phyloP scores from a whole-genome alignment of 2,329 filamentous ascomycete genomes.

The Aspergillus fijiensis region DNA sequence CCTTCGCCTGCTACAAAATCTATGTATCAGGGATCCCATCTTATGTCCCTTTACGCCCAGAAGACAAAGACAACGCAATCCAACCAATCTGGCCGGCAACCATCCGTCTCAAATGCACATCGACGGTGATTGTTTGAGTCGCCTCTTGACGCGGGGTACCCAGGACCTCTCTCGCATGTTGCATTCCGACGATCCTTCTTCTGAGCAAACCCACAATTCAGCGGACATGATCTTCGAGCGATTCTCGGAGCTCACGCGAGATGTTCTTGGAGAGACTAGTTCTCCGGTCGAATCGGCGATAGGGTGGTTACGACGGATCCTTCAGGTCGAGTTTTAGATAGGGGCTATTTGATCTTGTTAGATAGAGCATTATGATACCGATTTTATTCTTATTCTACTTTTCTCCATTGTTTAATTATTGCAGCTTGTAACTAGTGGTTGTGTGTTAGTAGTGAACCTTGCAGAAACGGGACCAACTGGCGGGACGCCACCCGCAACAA shows the following conservation, averaged over 20 bases:
- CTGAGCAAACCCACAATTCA: slow-evolving; percentile 9
- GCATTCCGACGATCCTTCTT: slow-evolving; percentile 18
- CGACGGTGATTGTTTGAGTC: slow-evolving; percentile 64
- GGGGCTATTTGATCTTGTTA: not conserved
- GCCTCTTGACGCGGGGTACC: slow-evolving; percentile 50
- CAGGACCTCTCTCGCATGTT: slow-evolving; percentile 34
- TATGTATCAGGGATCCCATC: slow-evolving; percentile 53
- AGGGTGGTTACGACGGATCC: slow-evolving; percentile 35
- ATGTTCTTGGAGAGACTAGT: slow-evolving; percentile 43
- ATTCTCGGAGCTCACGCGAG: slow-evolving; percentile 53
- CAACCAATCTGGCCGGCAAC: slow-evolving; percentile 33
- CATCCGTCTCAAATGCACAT: slow-evolving; percentile 60
- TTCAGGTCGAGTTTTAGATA: slow-evolving; percentile 28
- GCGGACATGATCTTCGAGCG: slow-evolving; percentile 31
- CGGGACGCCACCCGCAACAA: not conserved
- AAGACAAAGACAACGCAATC: slow-evolving; percentile 26
- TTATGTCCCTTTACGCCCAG: slow-evolving; percentile 53
- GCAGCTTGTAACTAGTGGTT: no score
- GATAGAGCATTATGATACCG: not conserved
- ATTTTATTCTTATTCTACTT: no score
- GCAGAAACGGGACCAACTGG: not conserved
- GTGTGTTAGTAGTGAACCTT: no score
- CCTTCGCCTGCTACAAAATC: slow-evolving; percentile 70
- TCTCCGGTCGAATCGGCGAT: slow-evolving; percentile 32
- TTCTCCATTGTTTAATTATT: no score